Evolutionary conservation across 140 eudicot genomes (phyloP).

Genomic region (Stevia rebaudiana): DNA sequence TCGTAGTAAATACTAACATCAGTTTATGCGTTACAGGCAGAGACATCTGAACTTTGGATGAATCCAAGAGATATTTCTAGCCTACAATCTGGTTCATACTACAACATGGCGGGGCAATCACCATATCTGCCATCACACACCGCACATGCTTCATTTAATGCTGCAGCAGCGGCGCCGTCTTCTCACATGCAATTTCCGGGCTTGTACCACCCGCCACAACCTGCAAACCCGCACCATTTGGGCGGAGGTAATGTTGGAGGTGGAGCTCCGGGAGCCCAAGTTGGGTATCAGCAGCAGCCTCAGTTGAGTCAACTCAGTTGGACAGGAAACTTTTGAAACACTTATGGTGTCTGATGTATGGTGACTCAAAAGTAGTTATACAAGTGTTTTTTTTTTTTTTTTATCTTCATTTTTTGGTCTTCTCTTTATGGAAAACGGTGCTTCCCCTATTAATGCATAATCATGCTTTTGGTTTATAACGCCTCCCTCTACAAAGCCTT

Average conservation of each 20-base stretch:
- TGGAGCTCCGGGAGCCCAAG: constrained; percentile 67
- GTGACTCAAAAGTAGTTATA: constrained; percentile 34
- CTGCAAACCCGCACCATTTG: constrained; percentile 65
- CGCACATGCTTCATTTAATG: constrained; percentile 70
- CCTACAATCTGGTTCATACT: constrained; percentile 74
- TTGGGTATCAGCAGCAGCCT: constrained; percentile 87
- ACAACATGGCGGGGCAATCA: constrained; percentile 77
- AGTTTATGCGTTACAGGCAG: constrained; percentile 44
- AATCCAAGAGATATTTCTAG: constrained; percentile 64
- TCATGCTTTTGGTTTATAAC: not conserved
- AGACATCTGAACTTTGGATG: constrained; percentile 94
- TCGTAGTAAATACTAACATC: not conserved
- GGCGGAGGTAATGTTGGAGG: constrained; percentile 69
- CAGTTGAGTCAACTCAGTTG: constrained; percentile 67
- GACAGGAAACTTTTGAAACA: constrained; percentile 33
- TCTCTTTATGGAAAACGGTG: constrained; percentile 36
- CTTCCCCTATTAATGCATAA: constrained; percentile 32
- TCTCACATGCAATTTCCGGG: constrained; percentile 65
- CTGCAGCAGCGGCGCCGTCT: constrained; percentile 32
- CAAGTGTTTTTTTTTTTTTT: constrained; percentile 10
- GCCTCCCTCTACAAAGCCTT: not conserved
- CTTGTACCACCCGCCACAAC: constrained; percentile 72
- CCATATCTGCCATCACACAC: constrained; percentile 69
- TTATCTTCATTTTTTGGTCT: constrained; percentile 15
- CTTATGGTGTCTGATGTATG: constrained; percentile 31